These are phyloP conservation scores for Spergularia marina DNA, from an alignment of 148 eudicot genomes.

Conservation along the genomic window DNA sequence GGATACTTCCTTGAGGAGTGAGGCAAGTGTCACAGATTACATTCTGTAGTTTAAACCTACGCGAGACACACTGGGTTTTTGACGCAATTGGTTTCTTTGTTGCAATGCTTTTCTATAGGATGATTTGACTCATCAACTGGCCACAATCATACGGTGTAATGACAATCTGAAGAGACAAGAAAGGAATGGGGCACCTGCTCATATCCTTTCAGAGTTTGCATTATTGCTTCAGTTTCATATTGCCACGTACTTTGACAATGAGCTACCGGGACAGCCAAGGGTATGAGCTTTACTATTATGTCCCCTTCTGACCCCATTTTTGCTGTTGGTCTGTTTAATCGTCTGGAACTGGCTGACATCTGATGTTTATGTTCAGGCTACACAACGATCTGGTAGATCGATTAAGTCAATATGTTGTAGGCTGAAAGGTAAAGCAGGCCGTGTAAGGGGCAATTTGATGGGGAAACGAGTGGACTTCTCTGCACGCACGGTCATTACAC, in stretches of 20 bases:
- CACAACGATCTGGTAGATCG: slow-evolving; percentile 95
- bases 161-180: slow-evolving; percentile 91
- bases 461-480: slow-evolving; percentile 98
- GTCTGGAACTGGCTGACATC: background rate
- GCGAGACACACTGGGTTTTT: too few species aligned
- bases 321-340: too few species aligned
- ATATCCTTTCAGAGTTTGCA: slow-evolving; percentile 92
- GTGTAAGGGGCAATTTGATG: slow-evolving; percentile 95
- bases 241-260: slow-evolving; percentile 98
- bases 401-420: slow-evolving; percentile 96
- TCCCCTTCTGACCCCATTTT: background rate
- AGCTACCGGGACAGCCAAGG: slow-evolving; percentile 98
- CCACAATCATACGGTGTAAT: slow-evolving; percentile 93
- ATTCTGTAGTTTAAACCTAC: background rate
- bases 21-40: slow-evolving; percentile 40
- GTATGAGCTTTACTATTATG: slow-evolving; percentile 33
- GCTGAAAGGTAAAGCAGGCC: slow-evolving; percentile 96
- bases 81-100: background rate
- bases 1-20: slow-evolving; percentile 76
- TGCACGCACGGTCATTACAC: slow-evolving; percentile 99
- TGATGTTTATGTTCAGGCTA: slow-evolving; percentile 53
- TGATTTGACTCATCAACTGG: slow-evolving; percentile 96
- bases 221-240: slow-evolving; percentile 91
- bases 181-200: slow-evolving; percentile 98
- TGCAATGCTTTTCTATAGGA: slow-evolving; percentile 46